Percentiles rank a stretch among this genome's conserved stretches.
Evolutionary conservation across 192 early-diverging fungal genomes (phyloP).

Genomic region (Coemansia sp.): DNA sequence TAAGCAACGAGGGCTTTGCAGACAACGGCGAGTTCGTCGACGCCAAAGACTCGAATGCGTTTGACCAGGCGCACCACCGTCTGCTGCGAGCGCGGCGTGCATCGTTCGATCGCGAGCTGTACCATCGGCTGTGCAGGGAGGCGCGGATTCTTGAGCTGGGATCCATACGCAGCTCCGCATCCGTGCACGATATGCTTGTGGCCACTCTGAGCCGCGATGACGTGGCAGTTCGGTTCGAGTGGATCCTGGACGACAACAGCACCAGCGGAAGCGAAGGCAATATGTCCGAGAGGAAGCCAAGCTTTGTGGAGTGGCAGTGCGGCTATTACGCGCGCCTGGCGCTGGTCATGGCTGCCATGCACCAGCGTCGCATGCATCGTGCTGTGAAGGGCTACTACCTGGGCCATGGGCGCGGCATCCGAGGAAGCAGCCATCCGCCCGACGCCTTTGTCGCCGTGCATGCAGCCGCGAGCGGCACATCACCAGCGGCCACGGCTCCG

Average conservation of each 20-base stretch:
- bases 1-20: background rate
- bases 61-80: constrained; percentile 29
- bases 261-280: background rate
- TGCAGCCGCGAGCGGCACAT: background rate
- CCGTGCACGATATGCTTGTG: constrained; percentile 28
- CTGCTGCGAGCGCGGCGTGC: constrained; percentile 20
- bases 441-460: constrained; percentile 23
- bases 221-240: constrained; percentile 39
- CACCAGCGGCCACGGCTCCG: background rate
- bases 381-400: constrained; percentile 16
- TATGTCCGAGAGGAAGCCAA: background rate
- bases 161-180: constrained; percentile 17
- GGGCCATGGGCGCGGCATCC: constrained; percentile 18
- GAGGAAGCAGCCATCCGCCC: constrained; percentile 8
- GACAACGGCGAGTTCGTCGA: background rate
- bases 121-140: constrained; percentile 40
- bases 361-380: constrained; percentile 34
- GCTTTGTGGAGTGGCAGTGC: constrained; percentile 42
- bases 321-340: constrained; percentile 25
- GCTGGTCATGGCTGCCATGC: constrained; percentile 31
- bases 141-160: constrained; percentile 50
- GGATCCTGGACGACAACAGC: constrained; percentile 19
- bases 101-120: constrained; percentile 48
- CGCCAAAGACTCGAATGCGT: background rate
- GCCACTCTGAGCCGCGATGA: constrained; percentile 36